phyloP scores from a whole-genome alignment of 2,329 filamentous ascomycete genomes.

The Trichoderma gracile region DNA sequence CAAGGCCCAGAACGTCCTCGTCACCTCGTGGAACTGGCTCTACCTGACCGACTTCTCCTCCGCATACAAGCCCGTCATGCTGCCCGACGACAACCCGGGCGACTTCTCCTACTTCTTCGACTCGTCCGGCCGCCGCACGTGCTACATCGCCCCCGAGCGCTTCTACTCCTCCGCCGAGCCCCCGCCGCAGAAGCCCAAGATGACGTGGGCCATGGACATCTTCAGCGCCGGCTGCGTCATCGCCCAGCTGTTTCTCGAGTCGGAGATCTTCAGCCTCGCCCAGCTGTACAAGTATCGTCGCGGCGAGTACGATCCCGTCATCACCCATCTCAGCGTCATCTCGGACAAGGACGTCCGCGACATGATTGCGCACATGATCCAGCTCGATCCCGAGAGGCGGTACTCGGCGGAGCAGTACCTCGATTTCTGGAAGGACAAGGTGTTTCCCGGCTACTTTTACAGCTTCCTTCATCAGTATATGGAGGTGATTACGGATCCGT shows the following conservation, averaged over 20 bases:
- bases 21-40: slow-evolving; percentile 99
- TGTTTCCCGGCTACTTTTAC: slow-evolving; percentile 96
- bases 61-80: slow-evolving; percentile 87
- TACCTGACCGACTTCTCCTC: slow-evolving; percentile 98
- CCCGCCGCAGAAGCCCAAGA: slow-evolving; percentile 59
- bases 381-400: slow-evolving; percentile 85
- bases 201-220: slow-evolving; percentile 95
- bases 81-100: slow-evolving; percentile 94
- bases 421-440: slow-evolving; percentile 86
- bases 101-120: slow-evolving; percentile 99
- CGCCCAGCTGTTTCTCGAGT: slow-evolving; percentile 91
- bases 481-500: slow-evolving; percentile 89
- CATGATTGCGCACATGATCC: slow-evolving; percentile 94
- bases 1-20: slow-evolving; percentile 94
- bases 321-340: slow-evolving; percentile 79
- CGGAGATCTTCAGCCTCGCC: slow-evolving; percentile 95
- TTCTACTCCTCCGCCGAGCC: slow-evolving; percentile 74
- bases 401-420: slow-evolving; percentile 94
- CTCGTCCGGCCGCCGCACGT: slow-evolving; percentile 84
- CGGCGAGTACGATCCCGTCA: slow-evolving; percentile 86
- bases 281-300: slow-evolving; percentile 93
- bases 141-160: slow-evolving; percentile 91
- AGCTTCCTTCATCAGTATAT: slow-evolving; percentile 97
- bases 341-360: slow-evolving; percentile 84
- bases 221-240: slow-evolving; percentile 98